Evolutionary conservation across 345 rosid species (phyloP).

Genomic region (Eucalyptus curtisii): DNA sequence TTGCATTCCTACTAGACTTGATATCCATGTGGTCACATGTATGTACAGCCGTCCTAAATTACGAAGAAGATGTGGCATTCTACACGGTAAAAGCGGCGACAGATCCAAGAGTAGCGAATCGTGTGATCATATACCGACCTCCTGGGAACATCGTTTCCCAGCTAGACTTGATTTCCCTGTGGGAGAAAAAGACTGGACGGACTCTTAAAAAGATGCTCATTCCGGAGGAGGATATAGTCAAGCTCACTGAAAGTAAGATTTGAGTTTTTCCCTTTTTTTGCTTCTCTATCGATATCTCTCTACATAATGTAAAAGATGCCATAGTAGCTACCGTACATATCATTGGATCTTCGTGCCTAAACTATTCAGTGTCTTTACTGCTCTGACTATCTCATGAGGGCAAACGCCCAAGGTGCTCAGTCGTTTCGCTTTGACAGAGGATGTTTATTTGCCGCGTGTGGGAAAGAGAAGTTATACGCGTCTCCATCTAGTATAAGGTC

Average conservation of each 20-base stretch:
- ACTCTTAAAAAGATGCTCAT: not conserved
- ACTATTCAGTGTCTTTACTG: not conserved
- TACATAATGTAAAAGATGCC: not conserved
- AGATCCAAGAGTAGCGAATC: slow-evolving; percentile 15
- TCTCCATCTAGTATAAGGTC: not conserved
- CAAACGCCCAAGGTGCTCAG: not conserved
- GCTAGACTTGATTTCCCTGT: slow-evolving; percentile 8
- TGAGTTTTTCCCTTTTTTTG: not conserved
- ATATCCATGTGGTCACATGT: not conserved
- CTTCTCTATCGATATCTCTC: not conserved
- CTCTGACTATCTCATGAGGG: not conserved
- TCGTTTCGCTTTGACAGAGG: not conserved
- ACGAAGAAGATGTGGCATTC: slow-evolving; percentile 16
- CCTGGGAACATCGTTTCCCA: slow-evolving; percentile 9
- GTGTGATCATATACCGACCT: slow-evolving; percentile 7
- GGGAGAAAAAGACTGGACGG: slow-evolving; percentile 20
- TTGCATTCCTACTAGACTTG: not conserved
- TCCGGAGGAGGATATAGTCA: slow-evolving; percentile 12
- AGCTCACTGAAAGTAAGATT: slow-evolving; percentile 6
- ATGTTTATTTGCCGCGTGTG: not conserved
- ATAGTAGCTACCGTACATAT: not conserved
- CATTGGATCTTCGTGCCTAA: not conserved
- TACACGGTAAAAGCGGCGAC: slow-evolving; percentile 18
- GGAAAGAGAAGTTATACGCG: not conserved
- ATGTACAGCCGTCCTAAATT: slow-evolving; percentile 12